Evolutionary conservation across 108 stramenopile species (phyloP).

Genomic region (Seminavis robusta): DNA sequence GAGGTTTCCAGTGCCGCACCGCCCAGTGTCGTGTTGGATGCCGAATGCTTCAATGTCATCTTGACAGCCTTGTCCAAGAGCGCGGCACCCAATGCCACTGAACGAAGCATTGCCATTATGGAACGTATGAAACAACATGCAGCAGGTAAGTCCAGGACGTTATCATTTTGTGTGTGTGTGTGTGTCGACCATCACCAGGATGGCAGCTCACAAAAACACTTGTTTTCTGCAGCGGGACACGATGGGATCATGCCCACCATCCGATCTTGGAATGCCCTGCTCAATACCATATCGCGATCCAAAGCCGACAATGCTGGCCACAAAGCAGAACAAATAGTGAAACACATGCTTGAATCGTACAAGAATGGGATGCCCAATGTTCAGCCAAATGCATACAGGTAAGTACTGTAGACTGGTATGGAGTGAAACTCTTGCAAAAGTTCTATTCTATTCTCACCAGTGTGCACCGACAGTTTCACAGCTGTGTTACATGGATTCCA

Average conservation of each 20-base stretch:
- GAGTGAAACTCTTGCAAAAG: no score
- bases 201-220: no score
- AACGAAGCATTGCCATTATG: conserved; percentile 40
- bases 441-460: no score
- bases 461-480: no score
- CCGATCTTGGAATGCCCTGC: conserved; percentile 44
- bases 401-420: no score
- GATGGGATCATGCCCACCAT: conserved; percentile 24
- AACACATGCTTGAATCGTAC: conserved; percentile 49
- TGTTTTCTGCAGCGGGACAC: conserved; percentile 17
- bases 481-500: conserved; percentile 53
- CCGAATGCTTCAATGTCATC: conserved; percentile 45
- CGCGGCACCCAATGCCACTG: conserved; percentile 24
- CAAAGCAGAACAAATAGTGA: conserved; percentile 45
- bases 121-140: conserved; percentile 58
- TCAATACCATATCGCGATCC: conserved; percentile 46
- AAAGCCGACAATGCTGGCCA: conserved; percentile 24
- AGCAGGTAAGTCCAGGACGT: no score
- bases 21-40: conserved; percentile 21
- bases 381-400: conserved; percentile 57
- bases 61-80: conserved; percentile 56
- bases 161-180: no score
- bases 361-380: conserved; percentile 27
- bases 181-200: no score
- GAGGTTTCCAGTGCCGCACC: conserved; percentile 34